A percentile compares a stretch with the other conserved stretches of the same genome.
Conservation (phyloP, 768 basidiomycete genomes). For the Hypholoma sublateritium region DNA sequence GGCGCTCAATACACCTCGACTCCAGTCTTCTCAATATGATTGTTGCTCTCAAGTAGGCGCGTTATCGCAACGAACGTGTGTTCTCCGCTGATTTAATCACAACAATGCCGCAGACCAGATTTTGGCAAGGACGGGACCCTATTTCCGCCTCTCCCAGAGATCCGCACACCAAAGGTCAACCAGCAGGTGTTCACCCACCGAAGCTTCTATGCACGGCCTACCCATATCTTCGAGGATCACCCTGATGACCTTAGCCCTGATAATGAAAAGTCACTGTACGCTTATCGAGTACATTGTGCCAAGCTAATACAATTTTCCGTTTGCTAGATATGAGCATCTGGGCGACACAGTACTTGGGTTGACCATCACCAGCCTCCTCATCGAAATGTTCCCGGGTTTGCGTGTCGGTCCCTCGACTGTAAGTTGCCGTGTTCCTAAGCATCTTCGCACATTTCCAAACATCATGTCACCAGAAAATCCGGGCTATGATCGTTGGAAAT, state of each 20-base stretch:
- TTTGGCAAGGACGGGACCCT: constrained; percentile 38
- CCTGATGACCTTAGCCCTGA: constrained; percentile 74
- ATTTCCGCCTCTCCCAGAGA: constrained; percentile 63
- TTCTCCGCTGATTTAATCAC: background rate
- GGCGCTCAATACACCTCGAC: background rate
- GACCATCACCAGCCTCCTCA: constrained; percentile 62
- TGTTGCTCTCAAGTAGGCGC: constrained; percentile 9
- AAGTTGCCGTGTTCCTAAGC: constrained; percentile 20
- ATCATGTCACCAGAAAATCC: constrained; percentile 60
- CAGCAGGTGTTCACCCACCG: constrained; percentile 75
- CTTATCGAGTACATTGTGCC: background rate
- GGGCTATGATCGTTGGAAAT: constrained; percentile 75
- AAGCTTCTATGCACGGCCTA: constrained; percentile 66
- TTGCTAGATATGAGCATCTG: constrained; percentile 66
- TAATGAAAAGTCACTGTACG: constrained; percentile 65
- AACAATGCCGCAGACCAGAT: constrained; percentile 35
- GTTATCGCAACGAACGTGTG: background rate
- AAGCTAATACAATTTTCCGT: background rate
- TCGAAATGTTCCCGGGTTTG: constrained; percentile 63
- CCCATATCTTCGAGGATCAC: constrained; percentile 74
- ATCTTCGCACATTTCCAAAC: constrained; percentile 6
- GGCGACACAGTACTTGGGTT: constrained; percentile 75
- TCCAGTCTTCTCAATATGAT: constrained; percentile 3
- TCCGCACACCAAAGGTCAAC: constrained; percentile 43
- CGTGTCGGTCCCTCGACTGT: constrained; percentile 81